Percentiles rank a stretch among this genome's conserved stretches.
phyloP scores from a whole-genome alignment of 2,329 filamentous ascomycete genomes.

The Fusarium keratoplasticum region DNA sequence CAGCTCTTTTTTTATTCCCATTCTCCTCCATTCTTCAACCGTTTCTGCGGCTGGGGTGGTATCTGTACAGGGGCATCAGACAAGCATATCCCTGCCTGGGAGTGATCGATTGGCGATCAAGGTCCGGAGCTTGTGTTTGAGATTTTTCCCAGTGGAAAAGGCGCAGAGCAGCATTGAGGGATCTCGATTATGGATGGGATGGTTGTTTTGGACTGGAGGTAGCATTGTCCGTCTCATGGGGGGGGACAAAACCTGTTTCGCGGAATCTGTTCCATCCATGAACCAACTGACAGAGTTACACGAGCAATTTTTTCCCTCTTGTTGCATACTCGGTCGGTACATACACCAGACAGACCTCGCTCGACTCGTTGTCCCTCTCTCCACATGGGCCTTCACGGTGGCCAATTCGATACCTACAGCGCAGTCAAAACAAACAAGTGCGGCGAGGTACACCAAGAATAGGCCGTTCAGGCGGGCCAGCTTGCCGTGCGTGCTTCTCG shows the following conservation, averaged over 20 bases:
- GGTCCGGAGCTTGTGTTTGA: conserved; percentile 8
- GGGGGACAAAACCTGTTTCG: not conserved
- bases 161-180: not conserved
- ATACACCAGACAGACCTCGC: not conserved
- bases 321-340: not conserved
- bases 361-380: not conserved
- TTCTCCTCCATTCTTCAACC: conserved; percentile 9
- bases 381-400: conserved; percentile 25
- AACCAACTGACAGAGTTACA: not conserved
- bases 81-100: conserved; percentile 28
- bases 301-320: not conserved
- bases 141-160: conserved; percentile 3
- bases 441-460: conserved; percentile 17
- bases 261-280: not conserved
- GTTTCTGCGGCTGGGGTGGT: conserved; percentile 16
- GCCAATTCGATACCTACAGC: conserved; percentile 27
- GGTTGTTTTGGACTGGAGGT: not conserved
- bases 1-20: not conserved
- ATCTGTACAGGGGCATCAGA: not conserved
- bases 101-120: conserved; percentile 16
- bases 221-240: not conserved
- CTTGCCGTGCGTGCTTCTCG: conserved; percentile 10
- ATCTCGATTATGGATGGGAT: not conserved
- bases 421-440: conserved; percentile 6
- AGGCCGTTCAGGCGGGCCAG: conserved; percentile 15